Evolutionary conservation across 2,329 filamentous ascomycete species (phyloP).

Genomic region (Colletotrichum sp.): DNA sequence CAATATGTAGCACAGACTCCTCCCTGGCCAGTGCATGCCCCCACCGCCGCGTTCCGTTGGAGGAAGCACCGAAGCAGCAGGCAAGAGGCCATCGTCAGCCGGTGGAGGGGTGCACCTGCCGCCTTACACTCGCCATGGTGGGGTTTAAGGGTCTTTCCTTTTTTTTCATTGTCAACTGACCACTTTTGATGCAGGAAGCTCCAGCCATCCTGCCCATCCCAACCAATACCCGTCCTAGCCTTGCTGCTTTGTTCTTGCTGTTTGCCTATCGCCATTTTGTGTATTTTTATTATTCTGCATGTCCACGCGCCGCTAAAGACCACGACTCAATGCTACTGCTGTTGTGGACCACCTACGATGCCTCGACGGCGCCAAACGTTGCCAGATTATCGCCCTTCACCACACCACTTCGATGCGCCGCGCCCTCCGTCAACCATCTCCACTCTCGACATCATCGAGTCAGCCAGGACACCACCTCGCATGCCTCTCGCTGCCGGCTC

Average conservation of each 20-base stretch:
- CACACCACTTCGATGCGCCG: background rate
- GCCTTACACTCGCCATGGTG: background rate
- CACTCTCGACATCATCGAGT: background rate
- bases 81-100: background rate
- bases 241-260: background rate
- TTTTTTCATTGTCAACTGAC: conserved; percentile 12
- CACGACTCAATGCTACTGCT: background rate
- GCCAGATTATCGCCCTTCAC: background rate
- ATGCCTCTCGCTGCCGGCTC: background rate
- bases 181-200: background rate
- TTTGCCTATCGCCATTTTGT: background rate
- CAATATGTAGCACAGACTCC: background rate
- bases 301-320: background rate
- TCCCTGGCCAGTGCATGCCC: background rate
- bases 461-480: background rate
- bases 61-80: background rate
- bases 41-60: background rate
- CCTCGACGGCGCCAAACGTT: background rate
- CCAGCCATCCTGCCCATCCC: background rate
- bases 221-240: background rate
- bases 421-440: background rate
- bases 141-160: conserved; percentile 10
- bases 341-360: background rate
- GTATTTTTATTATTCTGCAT: background rate
- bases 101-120: background rate